Evolutionary conservation across 1,284 basidiomycete species (phyloP), one percentile per base, ranked within the genome.

Genomic region (Apiotrichum gamsii): DNA sequence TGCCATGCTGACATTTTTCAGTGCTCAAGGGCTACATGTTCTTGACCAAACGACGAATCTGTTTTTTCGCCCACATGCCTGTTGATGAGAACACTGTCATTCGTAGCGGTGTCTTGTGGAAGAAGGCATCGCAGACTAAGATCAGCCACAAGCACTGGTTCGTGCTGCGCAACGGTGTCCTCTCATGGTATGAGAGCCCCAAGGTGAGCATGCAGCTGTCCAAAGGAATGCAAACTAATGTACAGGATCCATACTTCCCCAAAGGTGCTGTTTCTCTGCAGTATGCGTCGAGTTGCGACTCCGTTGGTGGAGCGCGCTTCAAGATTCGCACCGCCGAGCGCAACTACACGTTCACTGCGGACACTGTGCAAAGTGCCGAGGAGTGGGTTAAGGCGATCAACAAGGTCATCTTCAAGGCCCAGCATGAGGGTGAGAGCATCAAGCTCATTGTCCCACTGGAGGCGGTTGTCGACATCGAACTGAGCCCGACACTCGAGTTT

Each of bases 21-120:
- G 87, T 97, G 60, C 77, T 98, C 18, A 91, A 97, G 72, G 93
- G 93, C 15, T 95, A 94, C 68, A 87, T 97, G 80, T 98, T 94
- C 69, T 76, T 97, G 36, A 96, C 94, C 2, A 86, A 85, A 56
- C 82, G 83, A 4, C 87, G 94, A 63, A 72, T 97, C 21, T 96
- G 93, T 74, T 98, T 97, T 75, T 97, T 96, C 68, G 94, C 94
- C 0, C 90, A 94, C 67, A 84, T 98, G 79, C 87, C 88, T 8
- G 78, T 82, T 18, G 78, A 83, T 75, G 89, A 91, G 85, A 84
- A 90, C 62, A 83, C 89, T 75, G 75, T 91, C 1, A 77, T 91
- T 39, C 93, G 93, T 70, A 89, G 87, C 0, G 90, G 89, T 0
- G 82, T 83, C 2, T 73, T 94, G 42, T 80, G 79, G 63, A 93